phyloP scores from a whole-genome alignment of 805 yeast species.

The Candida yuanshanica region DNA sequence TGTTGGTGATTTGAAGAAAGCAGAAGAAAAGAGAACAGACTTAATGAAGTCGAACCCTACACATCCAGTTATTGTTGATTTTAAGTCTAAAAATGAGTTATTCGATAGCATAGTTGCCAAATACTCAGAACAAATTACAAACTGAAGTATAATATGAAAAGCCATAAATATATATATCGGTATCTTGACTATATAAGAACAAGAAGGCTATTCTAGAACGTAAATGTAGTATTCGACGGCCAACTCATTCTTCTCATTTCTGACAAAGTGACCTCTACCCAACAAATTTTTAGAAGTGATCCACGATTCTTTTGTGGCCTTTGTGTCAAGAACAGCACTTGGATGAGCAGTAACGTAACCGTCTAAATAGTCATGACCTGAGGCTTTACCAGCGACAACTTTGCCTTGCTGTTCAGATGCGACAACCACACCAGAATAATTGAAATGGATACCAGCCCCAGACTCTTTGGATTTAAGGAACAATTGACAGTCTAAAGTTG shows the following conservation, averaged over 20 bases:
- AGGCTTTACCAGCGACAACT: conserved; percentile 30
- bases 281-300: conserved; percentile 39
- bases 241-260: conserved; percentile 38
- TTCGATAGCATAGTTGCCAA: conserved; percentile 69
- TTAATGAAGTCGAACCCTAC: conserved; percentile 44
- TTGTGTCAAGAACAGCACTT: conserved; percentile 35
- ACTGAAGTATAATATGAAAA: background rate
- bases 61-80: conserved; percentile 54
- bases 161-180: too few species aligned
- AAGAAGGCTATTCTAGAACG: conserved; percentile 12
- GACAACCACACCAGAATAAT: conserved; percentile 45
- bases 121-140: conserved; percentile 31
- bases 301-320: conserved; percentile 46
- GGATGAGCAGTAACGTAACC: conserved; percentile 48
- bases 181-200: background rate
- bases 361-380: conserved; percentile 35
- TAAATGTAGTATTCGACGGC: conserved; percentile 52
- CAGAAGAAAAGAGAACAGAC: conserved; percentile 38
- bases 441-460: conserved; percentile 37
- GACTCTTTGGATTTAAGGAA: conserved; percentile 37
- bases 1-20: conserved; percentile 34
- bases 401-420: conserved; percentile 29
- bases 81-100: conserved; percentile 51
- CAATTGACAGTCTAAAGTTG: conserved; percentile 44
- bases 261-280: conserved; percentile 56